Evolutionary conservation across 208 protist species (phyloP).

Genomic region (Strigomonas oncopelti): DNA sequence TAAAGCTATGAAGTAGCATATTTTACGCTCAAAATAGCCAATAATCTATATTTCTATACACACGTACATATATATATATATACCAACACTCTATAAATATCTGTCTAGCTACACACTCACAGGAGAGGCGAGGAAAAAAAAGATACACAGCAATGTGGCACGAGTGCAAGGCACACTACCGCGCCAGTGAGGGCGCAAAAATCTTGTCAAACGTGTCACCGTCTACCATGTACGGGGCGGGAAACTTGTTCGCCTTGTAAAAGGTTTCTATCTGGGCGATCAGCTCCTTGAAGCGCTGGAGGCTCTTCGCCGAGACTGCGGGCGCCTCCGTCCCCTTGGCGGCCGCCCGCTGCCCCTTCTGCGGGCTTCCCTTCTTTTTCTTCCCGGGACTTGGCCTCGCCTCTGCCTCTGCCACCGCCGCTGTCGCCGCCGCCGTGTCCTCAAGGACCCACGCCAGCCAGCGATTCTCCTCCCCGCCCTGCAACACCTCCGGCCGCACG

Average conservation of each 20-base stretch:
- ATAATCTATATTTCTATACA: not conserved
- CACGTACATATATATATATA: not conserved
- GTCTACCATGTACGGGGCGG: constrained; percentile 42
- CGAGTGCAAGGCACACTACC: not conserved
- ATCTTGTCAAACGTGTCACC: constrained; percentile 43
- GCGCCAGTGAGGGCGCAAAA: constrained; percentile 24
- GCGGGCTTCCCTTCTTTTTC: constrained; percentile 2
- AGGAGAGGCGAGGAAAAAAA: constrained; percentile 12
- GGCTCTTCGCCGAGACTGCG: not conserved
- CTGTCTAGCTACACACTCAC: not conserved
- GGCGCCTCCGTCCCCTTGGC: not conserved
- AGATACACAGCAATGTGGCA: not conserved
- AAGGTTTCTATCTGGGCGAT: constrained; percentile 27
- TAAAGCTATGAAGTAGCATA: no score
- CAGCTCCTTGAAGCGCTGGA: constrained; percentile 31
- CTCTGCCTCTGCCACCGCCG: not conserved
- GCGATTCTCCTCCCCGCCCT: constrained; percentile 37
- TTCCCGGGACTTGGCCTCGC: not conserved
- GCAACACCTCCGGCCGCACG: constrained; percentile 26
- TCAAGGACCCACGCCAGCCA: constrained; percentile 57
- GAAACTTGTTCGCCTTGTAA: constrained; percentile 31
- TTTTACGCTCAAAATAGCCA: no score
- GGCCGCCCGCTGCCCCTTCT: not conserved
- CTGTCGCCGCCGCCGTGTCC: constrained; percentile 4
- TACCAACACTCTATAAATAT: not conserved